Evolutionary conservation across 2,329 filamentous ascomycete genomes (phyloP), one percentile per base, ranked within the genome.

Genomic region (Penicillium sp.): DNA sequence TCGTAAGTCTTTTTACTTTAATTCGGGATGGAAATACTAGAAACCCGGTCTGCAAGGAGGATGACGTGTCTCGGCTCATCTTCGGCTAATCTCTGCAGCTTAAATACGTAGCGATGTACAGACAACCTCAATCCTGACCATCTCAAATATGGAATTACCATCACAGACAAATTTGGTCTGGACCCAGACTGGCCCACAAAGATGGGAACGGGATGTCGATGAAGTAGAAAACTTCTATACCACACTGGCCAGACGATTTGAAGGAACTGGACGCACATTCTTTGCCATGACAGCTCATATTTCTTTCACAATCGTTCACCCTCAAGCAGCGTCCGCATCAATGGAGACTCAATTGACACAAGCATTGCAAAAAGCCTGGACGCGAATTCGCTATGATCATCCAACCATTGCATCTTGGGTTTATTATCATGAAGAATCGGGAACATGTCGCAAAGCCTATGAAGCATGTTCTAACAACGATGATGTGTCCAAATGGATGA

Each of bases 211-310:
- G 2, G 40, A 50, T 20, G 49, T 65, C 6, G 67, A 72, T 18
- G 68, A 72, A 38, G 54, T 58, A 0, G 67, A 72, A 36, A 45
- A 62, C 11, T 66, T 65, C 23, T 72, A 72, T 40, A 56, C 64
- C 0, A 48, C 60, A 1, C 42, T 70, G 7, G 55, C 55, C 0
- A 60, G 56, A 8, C 44, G 52, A 0, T 69, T 62, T 26, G 51
- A 63, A 15, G 64, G 54, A 1, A 68, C 54, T 18, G 64, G 64
- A 0, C 63, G 66, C 1, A 62, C 57, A 35, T 66, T 61, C 42
- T 71, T 70, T 33, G 61, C 61, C 2, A 68, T 72, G 3, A 68
- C 68, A 0, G 66, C 63, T 0, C 61, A 62, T 12, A 30, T 69
- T 1, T 64, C 64, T 1, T 39, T 51, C 3, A 37, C 41, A 3